Evolutionary conservation across 768 basidiomycete species (phyloP).

Genomic region (Trametes maxima): DNA sequence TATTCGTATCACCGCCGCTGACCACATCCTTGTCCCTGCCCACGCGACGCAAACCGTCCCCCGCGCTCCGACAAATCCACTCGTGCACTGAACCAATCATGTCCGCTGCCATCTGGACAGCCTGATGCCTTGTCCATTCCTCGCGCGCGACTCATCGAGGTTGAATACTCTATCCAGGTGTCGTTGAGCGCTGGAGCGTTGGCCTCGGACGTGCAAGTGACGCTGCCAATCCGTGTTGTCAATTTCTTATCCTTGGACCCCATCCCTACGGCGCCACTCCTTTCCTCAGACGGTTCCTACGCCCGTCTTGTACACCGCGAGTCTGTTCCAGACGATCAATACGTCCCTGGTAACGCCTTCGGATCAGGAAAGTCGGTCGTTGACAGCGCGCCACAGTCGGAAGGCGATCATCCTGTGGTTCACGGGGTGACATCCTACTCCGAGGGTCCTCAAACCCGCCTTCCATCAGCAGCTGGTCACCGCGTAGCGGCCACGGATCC

Average conservation of each 20-base stretch:
- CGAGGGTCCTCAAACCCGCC: too few relatives aligned
- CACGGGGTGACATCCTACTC: too few relatives aligned
- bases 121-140: conserved; percentile 68
- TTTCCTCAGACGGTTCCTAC: conserved; percentile 19
- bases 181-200: conserved; percentile 60
- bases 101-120: conserved; percentile 39
- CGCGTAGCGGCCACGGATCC: not conserved
- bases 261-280: conserved; percentile 45
- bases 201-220: conserved; percentile 65
- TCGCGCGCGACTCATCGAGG: conserved; percentile 72
- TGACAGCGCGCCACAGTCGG: not conserved
- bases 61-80: too few relatives aligned
- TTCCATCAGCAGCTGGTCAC: too few relatives aligned
- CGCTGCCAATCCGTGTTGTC: conserved; percentile 74
- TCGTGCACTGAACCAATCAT: not conserved
- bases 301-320: conserved; percentile 16
- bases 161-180: conserved; percentile 72
- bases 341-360: not conserved
- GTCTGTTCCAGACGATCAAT: not conserved
- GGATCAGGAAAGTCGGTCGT: not conserved
- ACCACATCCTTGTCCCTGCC: not conserved
- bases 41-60: not conserved
- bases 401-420: too few relatives aligned
- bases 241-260: conserved; percentile 89
- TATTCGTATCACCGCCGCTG: not conserved